Conservation (phyloP, 805 yeast genomes). For the Lipomyces starkeyi region DNA sequence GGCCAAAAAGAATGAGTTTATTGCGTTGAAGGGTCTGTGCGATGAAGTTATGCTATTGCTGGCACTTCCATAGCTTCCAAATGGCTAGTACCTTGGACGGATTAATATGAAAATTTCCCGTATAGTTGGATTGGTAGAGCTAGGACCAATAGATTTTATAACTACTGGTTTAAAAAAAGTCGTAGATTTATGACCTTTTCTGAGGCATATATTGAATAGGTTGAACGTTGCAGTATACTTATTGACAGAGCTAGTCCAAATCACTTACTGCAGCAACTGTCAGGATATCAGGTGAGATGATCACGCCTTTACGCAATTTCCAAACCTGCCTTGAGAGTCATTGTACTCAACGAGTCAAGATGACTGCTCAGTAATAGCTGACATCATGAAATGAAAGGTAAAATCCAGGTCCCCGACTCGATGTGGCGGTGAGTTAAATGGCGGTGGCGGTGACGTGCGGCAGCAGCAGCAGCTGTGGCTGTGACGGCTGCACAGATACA, state of each 20-base stretch:
- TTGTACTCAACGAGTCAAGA: not conserved
- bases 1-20: conserved; percentile 5
- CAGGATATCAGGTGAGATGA: not conserved
- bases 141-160: not conserved
- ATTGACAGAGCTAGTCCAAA: not conserved
- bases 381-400: not conserved
- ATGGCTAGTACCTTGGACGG: not conserved
- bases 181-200: not conserved
- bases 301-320: not conserved
- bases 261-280: not conserved
- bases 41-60: conserved; percentile 28
- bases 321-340: not conserved
- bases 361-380: not conserved
- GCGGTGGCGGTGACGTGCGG: not conserved
- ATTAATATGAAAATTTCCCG: not conserved
- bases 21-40: conserved; percentile 25
- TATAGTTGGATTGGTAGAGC: not conserved
- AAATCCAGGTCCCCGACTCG: not conserved
- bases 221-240: not conserved
- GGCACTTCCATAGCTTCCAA: not conserved
- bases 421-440: not conserved
- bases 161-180: no score
- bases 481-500: not conserved
- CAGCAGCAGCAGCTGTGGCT: not conserved
- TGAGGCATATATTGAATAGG: no score